phyloP scores from a whole-genome alignment of 805 yeast species.

The Hanseniaspora clermontiae region DNA sequence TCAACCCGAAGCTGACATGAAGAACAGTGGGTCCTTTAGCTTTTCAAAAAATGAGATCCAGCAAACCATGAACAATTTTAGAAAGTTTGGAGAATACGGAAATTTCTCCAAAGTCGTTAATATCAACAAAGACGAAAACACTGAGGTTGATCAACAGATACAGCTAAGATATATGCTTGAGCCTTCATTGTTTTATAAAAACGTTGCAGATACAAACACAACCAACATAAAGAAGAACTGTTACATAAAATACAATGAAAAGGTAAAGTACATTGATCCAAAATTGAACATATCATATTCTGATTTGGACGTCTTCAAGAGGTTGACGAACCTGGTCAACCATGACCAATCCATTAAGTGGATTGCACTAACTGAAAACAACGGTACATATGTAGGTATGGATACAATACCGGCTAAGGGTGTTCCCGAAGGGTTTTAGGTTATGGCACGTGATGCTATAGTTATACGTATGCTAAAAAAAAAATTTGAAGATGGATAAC shows the following conservation, averaged over 20 bases:
- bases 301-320: constrained; percentile 65
- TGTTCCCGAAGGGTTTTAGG: constrained; percentile 11
- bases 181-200: constrained; percentile 22
- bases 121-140: constrained; percentile 31
- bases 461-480: background rate
- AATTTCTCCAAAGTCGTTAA: constrained; percentile 29
- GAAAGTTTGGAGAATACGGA: constrained; percentile 50
- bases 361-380: background rate
- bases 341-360: constrained; percentile 22
- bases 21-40: background rate
- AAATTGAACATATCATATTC: constrained; percentile 75
- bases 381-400: constrained; percentile 1
- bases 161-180: background rate
- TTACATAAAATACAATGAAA: constrained; percentile 33
- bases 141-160: constrained; percentile 31
- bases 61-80: constrained; percentile 27
- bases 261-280: constrained; percentile 73
- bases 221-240: constrained; percentile 38
- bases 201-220: constrained; percentile 59
- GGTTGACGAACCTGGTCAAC: constrained; percentile 45
- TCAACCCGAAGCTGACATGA: background rate
- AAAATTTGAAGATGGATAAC: background rate
- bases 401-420: constrained; percentile 8
- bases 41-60: background rate
- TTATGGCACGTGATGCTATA: too few species aligned